Evolutionary conservation across 2,329 filamentous ascomycete genomes (phyloP), one percentile per base, ranked within the genome.

Genomic region (Colletotrichum sp.): DNA sequence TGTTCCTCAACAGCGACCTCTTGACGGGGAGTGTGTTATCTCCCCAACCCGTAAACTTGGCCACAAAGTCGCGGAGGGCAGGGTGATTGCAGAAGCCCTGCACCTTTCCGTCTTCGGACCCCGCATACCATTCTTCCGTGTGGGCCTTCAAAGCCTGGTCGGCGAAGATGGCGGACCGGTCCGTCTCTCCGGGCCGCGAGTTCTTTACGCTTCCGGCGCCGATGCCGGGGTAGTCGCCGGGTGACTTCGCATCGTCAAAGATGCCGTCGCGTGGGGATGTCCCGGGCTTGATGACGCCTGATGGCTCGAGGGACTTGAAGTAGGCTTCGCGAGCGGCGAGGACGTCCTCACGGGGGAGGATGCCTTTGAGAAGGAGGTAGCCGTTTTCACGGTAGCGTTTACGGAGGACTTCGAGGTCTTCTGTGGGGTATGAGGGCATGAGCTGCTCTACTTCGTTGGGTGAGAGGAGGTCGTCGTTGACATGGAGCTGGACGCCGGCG

Each of bases 1-100:
- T 92, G 77, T 92, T 92, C 48, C 90, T 83, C 68, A 92, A 80
- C 13, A 92, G 80, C 2, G 89, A 90, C 36, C 90, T 83, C 9
- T 85, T 72, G n/a, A 75, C 67, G 4, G 67, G 30, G 1, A 73
- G 71, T 32, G 77, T 66, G 64, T 74, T 76, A 1, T 88, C 85
- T 0, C 85, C 88, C 91, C 91, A 93, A 1, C 88, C 89, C 0
- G 88, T 90, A 61, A 92, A 85, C 6, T 81, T 81, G 0, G 87
- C 85, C 21, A 92, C 83, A 60, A 91, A 92, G 3, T 87, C 83
- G 15, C 82, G 82, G 32, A 92, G 78, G 0, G 79, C 84, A 0
- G 89, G 87, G 78, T 92, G 89, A 21, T 88, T 88, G 80, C 89
- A 90, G 76, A 92, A 89, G 18, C 67, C 75, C 38, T 15, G 55